A percentile compares a stretch with the other conserved stretches of the same genome.
Conservation (phyloP, 164 flowering plant genomes). For the Annona cherimola region DNA sequence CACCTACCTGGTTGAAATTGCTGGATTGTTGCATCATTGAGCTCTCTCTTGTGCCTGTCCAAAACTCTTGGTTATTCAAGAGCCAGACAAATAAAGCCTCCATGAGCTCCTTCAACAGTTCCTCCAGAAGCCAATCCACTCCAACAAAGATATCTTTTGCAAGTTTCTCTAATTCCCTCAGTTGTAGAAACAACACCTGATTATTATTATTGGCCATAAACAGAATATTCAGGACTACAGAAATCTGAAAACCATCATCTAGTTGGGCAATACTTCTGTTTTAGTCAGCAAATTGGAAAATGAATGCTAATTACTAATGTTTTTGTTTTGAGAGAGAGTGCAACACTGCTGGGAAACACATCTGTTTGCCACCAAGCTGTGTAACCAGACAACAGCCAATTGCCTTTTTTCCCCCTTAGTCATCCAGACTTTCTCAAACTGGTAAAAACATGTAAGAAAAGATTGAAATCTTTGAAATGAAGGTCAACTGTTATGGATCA, state of each 20-base stretch:
- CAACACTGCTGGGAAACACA: no score
- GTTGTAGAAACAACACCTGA: conserved; percentile 51
- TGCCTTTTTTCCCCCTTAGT: neutral
- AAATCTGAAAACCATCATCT: neutral
- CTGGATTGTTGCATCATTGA: conserved; percentile 14
- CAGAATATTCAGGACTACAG: neutral
- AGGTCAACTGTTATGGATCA: no score
- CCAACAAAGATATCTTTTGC: conserved; percentile 36
- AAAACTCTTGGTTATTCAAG: conserved; percentile 29
- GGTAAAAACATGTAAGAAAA: no score
- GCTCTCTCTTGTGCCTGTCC: conserved; percentile 22
- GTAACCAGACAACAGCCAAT: neutral
- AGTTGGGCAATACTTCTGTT: neutral
- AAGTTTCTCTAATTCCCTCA: conserved; percentile 42
- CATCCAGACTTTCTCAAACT: no score
- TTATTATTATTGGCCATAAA: conserved; percentile 6
- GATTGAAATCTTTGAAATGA: no score
- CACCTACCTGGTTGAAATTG: conserved; percentile 39
- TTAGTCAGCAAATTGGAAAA: neutral
- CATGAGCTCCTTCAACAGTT: conserved; percentile 39
- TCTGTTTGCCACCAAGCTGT: no score
- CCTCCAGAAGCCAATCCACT: conserved; percentile 34
- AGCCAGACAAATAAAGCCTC: conserved; percentile 40
- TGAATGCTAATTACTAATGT: no score
- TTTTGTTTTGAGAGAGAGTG: no score